Percentiles rank a stretch among this genome's conserved stretches.
Evolutionary conservation across 345 rosid genomes (phyloP).

Genomic region (Sapria himalayana): DNA sequence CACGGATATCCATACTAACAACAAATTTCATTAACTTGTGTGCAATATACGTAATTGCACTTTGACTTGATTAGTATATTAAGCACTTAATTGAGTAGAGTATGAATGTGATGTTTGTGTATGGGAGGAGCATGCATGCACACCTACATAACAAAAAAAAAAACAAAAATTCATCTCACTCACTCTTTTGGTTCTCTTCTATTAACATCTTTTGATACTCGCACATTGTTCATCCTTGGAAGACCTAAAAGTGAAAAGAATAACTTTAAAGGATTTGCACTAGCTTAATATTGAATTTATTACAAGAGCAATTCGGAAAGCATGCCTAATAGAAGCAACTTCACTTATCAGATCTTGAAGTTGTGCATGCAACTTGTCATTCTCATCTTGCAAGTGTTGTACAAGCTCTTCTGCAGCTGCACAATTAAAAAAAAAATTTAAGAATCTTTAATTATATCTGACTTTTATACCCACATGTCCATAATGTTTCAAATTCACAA

Average conservation of each 20-base stretch:
- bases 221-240: constrained; percentile 23
- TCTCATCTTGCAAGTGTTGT: constrained; percentile 40
- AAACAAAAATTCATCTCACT: no score
- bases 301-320: not conserved
- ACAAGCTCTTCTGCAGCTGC: constrained; percentile 63
- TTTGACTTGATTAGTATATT: no score
- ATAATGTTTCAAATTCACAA: not conserved
- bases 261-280: not conserved
- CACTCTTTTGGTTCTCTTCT: constrained; percentile 67
- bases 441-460: not conserved
- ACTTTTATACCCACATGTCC: not conserved
- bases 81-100: no score
- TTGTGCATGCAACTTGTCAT: constrained; percentile 19
- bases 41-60: no score
- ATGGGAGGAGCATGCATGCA: no score
- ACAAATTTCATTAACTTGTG: no score
- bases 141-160: no score
- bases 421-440: constrained; percentile 6
- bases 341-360: constrained; percentile 28
- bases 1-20: no score
- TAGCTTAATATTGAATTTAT: not conserved
- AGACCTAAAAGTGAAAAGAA: constrained; percentile 18
- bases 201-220: constrained; percentile 38
- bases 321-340: constrained; percentile 33
- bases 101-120: no score